Conservation (phyloP, 495 filamentous ascomycete genomes). For the Penicillium soppii region DNA sequence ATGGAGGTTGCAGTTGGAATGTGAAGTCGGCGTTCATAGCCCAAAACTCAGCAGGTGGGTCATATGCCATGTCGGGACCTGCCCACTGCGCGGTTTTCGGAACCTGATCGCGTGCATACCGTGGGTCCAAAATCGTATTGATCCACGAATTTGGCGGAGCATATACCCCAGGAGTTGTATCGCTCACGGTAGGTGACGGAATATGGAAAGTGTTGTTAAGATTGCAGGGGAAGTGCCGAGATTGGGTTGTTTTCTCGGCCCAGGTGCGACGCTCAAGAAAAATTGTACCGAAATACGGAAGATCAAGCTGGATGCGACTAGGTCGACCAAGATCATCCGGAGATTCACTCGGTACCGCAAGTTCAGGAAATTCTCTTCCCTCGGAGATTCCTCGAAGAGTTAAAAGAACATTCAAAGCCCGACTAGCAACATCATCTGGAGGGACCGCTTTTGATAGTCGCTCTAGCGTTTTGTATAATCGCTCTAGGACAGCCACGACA, state of each 20-base stretch:
- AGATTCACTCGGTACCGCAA: neutral
- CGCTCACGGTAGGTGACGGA: neutral
- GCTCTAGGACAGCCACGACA: slow-evolving; percentile 6
- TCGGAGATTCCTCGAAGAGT: slow-evolving; percentile 2
- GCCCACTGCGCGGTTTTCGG: neutral
- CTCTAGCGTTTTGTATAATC: neutral
- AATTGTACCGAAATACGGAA: slow-evolving; percentile 17
- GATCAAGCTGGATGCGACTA: slow-evolving; percentile 10
- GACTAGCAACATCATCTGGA: slow-evolving; percentile 10
- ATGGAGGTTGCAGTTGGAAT: slow-evolving; percentile 6
- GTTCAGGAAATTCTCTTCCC: neutral
- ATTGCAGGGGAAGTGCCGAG: neutral
- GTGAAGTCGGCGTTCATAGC: slow-evolving; percentile 11
- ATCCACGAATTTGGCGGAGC: neutral
- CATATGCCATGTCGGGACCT: neutral
- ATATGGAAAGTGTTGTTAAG: too few species aligned
- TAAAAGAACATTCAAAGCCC: slow-evolving; percentile 5
- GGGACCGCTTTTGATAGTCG: neutral
- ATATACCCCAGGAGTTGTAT: neutral
- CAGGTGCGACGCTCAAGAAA: slow-evolving; percentile 5
- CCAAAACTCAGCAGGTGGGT: slow-evolving; percentile 11
- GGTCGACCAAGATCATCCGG: neutral
- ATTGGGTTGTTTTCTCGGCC: neutral
- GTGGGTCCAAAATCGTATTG: neutral
- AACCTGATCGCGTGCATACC: neutral